These are phyloP conservation scores for Candida pseudoglaebosa DNA, from an alignment of 805 yeast species.

Conservation along the genomic window DNA sequence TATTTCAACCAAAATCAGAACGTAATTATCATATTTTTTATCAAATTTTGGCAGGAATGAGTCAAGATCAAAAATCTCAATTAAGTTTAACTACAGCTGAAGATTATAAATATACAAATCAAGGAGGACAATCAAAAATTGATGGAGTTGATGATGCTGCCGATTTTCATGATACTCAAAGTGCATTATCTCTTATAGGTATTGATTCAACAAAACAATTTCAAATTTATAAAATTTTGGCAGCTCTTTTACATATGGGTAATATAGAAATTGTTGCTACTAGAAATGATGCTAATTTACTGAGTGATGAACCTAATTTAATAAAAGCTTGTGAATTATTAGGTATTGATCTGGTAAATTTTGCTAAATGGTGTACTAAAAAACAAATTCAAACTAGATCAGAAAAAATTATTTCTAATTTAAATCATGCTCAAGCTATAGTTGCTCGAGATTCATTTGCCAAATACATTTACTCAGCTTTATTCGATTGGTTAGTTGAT, in stretches of 20 bases:
- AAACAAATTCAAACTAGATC: constrained; percentile 90
- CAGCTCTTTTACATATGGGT: constrained; percentile 90
- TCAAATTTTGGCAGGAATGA: constrained; percentile 76
- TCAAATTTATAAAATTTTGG: constrained; percentile 71
- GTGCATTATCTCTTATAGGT: constrained; percentile 79
- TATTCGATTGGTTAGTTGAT: constrained; percentile 93
- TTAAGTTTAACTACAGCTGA: constrained; percentile 61
- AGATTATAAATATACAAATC: constrained; percentile 79
- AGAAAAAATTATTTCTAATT: constrained; percentile 82
- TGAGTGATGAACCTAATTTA: constrained; percentile 83
- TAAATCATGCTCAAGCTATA: constrained; percentile 76
- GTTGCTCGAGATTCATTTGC: constrained; percentile 98
- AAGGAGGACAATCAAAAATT: constrained; percentile 75
- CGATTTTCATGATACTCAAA: constrained; percentile 73
- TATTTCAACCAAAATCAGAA: constrained; percentile 86
- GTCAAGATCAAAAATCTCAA: constrained; percentile 48
- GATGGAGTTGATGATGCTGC: constrained; percentile 76
- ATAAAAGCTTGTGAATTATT: constrained; percentile 78
- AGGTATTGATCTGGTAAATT: constrained; percentile 67
- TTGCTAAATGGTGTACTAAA: constrained; percentile 89
- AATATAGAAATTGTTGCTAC: constrained; percentile 84
- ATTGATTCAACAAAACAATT: constrained; percentile 54
- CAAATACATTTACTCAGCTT: constrained; percentile 84
- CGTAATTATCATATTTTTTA: constrained; percentile 95
- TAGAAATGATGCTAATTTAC: constrained; percentile 74